These are phyloP conservation scores for Paramecium bursaria DNA, from an alignment of 73 alveolate genomes.

Conservation along the genomic window DNA sequence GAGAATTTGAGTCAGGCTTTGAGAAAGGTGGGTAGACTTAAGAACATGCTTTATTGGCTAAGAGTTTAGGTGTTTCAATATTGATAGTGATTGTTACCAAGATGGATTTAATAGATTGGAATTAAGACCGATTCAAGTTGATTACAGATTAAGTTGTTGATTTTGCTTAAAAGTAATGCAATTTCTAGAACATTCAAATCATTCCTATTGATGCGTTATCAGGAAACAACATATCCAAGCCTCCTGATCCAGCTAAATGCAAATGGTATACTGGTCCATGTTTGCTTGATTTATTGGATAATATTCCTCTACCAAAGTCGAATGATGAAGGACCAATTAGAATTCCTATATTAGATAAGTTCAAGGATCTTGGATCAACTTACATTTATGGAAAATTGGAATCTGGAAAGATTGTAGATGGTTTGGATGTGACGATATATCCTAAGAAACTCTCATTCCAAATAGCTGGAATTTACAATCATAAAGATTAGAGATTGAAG, in stretches of 20 bases:
- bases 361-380: conserved; percentile 65
- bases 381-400: conserved; percentile 74
- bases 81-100: conserved; percentile 96
- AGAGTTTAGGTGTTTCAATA: conserved; percentile 94
- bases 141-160: conserved; percentile 40
- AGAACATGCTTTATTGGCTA: conserved; percentile 98
- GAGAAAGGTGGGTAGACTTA: conserved; percentile 99
- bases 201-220: conserved; percentile 97
- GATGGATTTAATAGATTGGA: conserved; percentile 99
- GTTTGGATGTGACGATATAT: conserved; percentile 65
- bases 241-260: conserved; percentile 79
- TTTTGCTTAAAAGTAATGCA: conserved; percentile 58
- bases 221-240: conserved; percentile 92
- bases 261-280: conserved; percentile 98
- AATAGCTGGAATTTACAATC: conserved; percentile 65
- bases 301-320: conserved; percentile 90
- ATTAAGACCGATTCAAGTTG: conserved; percentile 87
- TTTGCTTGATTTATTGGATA: conserved; percentile 92
- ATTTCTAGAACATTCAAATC: conserved; percentile 51
- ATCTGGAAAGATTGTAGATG: conserved; percentile 74
- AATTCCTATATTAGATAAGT: conserved; percentile 74
- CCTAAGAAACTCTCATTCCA: conserved; percentile 65
- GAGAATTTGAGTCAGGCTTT: conserved; percentile 99
- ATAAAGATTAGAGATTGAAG: conserved; percentile 70
- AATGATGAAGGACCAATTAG: conserved; percentile 97